Percentiles rank a stretch among this genome's conserved stretches.
These are phyloP conservation scores for Cyphellophora attinorum DNA, from an alignment of 2,329 filamentous ascomycete genomes.

Conservation along the genomic window DNA sequence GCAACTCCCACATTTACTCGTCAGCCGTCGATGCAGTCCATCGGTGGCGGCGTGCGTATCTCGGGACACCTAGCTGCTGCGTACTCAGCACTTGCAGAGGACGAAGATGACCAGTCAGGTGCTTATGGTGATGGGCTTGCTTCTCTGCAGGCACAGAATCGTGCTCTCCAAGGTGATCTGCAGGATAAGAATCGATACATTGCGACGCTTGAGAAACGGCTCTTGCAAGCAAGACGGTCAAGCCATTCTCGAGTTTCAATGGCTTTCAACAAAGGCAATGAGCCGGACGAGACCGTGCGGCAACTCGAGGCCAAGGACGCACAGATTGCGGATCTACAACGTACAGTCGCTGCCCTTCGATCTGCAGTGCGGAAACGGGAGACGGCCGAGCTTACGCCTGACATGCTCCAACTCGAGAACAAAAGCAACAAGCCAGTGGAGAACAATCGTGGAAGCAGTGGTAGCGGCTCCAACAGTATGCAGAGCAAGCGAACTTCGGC, in stretches of 20 bases:
- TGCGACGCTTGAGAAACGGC: conserved; percentile 78
- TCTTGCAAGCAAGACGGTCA: conserved; percentile 80
- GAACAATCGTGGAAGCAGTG: conserved; percentile 23
- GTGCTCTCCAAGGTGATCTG: conserved; percentile 86
- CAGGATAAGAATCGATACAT: conserved; percentile 98
- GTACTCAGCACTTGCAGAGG: conserved; percentile 30
- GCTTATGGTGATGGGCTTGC: conserved; percentile 83
- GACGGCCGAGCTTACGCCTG: conserved; percentile 53
- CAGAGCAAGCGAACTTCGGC: conserved; percentile 6
- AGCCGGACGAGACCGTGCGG: conserved; percentile 65
- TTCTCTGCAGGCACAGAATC: conserved; percentile 72
- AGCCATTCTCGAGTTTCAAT: conserved; percentile 82
- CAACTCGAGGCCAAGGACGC: conserved; percentile 95
- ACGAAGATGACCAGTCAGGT: conserved; percentile 59
- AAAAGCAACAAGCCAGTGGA: conserved; percentile 18
- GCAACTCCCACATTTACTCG: conserved; percentile 48
- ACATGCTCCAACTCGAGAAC: conserved; percentile 24
- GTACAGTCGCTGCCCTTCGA: conserved; percentile 79
- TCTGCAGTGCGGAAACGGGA: conserved; percentile 80
- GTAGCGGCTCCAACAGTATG: conserved; percentile 19
- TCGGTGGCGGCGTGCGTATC: conserved; percentile 28
- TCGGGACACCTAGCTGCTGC: conserved; percentile 24
- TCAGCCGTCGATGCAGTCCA: conserved; percentile 58
- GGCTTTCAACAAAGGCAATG: conserved; percentile 62
- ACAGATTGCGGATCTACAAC: conserved; percentile 88